Conservation (phyloP, 306 rosid genomes). For the Cucumis hystrix region DNA sequence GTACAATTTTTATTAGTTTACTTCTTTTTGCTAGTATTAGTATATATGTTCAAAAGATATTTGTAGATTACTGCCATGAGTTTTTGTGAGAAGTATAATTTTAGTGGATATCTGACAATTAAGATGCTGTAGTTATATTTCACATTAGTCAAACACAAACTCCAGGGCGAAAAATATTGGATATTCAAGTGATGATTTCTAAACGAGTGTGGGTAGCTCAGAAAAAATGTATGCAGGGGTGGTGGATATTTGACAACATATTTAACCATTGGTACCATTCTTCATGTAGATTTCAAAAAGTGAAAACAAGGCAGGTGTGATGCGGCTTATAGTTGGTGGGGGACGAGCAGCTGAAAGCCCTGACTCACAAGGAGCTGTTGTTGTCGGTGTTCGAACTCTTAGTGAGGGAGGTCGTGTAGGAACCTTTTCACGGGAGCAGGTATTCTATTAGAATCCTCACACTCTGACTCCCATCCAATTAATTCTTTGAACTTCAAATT, state of each 20-base stretch:
- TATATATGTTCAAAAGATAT: not conserved
- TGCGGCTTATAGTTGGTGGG: slow-evolving; percentile 96
- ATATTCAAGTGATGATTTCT: not conserved
- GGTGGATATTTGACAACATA: not conserved
- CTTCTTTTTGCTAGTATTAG: no score
- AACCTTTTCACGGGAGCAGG: slow-evolving; percentile 96
- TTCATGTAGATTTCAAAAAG: slow-evolving; percentile 61
- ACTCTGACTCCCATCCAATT: not conserved
- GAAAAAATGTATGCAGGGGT: not conserved
- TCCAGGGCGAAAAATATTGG: not conserved
- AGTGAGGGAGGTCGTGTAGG: slow-evolving; percentile 99
- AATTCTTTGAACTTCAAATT: not conserved
- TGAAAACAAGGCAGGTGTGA: slow-evolving; percentile 90
- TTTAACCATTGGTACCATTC: not conserved
- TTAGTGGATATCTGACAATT: not conserved
- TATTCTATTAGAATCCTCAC: slow-evolving; percentile 10
- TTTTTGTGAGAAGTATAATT: not conserved
- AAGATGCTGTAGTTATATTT: not conserved
- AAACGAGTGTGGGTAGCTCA: not conserved
- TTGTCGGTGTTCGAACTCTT: slow-evolving; percentile 96
- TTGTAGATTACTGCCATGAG: not conserved
- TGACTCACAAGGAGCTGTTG: slow-evolving; percentile 79
- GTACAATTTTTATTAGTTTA: not conserved
- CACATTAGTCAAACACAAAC: not conserved
- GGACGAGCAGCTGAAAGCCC: slow-evolving; percentile 92